phyloP scores from a whole-genome alignment of 2,329 filamentous ascomycete genomes.

The Hortaea werneckii region DNA sequence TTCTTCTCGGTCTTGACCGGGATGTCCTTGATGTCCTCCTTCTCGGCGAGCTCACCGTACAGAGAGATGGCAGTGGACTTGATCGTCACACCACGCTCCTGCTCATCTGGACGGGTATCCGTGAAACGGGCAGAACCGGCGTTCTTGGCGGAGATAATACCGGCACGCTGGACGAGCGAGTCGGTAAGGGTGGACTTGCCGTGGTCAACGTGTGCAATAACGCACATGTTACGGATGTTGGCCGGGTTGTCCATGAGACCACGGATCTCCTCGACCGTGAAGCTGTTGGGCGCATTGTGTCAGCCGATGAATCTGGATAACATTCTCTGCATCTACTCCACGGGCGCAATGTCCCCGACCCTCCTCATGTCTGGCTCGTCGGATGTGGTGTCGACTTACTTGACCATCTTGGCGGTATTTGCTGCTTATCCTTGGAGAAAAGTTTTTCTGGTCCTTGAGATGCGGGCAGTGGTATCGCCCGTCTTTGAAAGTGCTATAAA shows the following conservation, averaged over 20 bases:
- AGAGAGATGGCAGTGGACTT: conserved; percentile 99
- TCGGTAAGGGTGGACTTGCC: conserved; percentile 99
- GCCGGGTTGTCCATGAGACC: conserved; percentile 66
- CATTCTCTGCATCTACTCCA: neutral
- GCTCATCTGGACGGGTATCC: conserved; percentile 93
- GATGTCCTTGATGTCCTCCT: conserved; percentile 91
- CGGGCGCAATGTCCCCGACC: neutral
- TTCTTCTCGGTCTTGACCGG: conserved; percentile 79
- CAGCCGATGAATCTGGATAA: conserved; percentile 29
- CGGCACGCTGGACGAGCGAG: conserved; percentile 95
- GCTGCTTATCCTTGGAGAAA: conserved; percentile 10
- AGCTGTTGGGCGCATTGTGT: conserved; percentile 54
- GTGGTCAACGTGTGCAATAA: conserved; percentile 99
- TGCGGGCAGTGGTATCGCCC: conserved; percentile 15
- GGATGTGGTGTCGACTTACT: conserved; percentile 57
- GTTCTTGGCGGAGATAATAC: conserved; percentile 98
- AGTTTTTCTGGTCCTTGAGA: conserved; percentile 12
- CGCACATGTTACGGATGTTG: conserved; percentile 91
- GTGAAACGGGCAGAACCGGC: conserved; percentile 93
- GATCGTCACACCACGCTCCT: conserved; percentile 99
- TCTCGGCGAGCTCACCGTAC: conserved; percentile 71
- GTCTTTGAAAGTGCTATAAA: conserved; percentile 9
- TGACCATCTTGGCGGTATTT: conserved; percentile 96
- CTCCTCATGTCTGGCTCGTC: neutral
- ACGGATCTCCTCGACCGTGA: conserved; percentile 85